A percentile compares a stretch with the other conserved stretches of the same genome.
phyloP scores from a whole-genome alignment of 192 early-diverging fungal genomes.

The Geosiphon pyriformis region DNA sequence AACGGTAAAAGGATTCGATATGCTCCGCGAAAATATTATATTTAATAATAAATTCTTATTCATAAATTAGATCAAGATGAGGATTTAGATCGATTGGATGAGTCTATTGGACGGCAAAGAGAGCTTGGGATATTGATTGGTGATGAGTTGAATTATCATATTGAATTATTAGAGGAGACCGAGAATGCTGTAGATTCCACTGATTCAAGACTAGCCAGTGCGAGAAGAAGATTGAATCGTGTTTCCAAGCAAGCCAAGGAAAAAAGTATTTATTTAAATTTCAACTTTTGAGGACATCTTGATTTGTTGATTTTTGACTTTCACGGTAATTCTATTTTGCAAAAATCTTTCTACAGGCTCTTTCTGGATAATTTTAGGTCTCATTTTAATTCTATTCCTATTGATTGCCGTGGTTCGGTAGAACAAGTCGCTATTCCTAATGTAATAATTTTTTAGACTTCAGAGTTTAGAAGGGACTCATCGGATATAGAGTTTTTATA shows the following conservation, averaged over 20 bases:
- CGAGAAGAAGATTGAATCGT: conserved; percentile 44
- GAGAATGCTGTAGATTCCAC: conserved; percentile 58
- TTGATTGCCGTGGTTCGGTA: not conserved
- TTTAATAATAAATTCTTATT: conserved; percentile 9
- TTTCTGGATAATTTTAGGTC: not conserved
- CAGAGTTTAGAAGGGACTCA: not conserved
- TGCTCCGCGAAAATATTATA: not conserved
- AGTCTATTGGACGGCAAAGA: conserved; percentile 59
- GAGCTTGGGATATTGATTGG: conserved; percentile 67
- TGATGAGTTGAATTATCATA: conserved; percentile 68
- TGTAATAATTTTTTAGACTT: no score
- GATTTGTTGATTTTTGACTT: not conserved
- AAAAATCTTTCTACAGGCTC: not conserved
- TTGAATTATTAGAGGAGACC: conserved; percentile 67
- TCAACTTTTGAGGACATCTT: not conserved
- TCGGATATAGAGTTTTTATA: no score
- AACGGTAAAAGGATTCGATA: conserved; percentile 39
- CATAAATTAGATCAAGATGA: conserved; percentile 62
- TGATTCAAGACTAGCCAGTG: conserved; percentile 36
- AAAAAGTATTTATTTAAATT: conserved; percentile 29
- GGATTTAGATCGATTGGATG: conserved; percentile 61
- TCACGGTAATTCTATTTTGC: no score
- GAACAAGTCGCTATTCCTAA: no score
- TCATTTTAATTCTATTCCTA: not conserved
- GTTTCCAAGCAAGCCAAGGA: conserved; percentile 49